Evolutionary conservation across 441 rosid genomes (phyloP).

Genomic region (Flueggea neowawraea): DNA sequence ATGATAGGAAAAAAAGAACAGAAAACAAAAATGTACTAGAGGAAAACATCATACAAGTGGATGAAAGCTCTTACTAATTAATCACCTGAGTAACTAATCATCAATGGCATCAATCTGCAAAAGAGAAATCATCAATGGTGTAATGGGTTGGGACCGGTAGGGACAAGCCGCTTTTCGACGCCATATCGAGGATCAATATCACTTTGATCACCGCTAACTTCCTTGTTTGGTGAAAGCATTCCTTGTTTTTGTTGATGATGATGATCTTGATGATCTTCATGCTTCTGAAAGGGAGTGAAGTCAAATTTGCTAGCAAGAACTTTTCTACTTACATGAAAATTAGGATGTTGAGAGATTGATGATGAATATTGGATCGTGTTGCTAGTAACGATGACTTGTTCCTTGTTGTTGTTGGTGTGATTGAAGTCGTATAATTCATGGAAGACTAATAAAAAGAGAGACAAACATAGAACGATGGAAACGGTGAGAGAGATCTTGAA

Average conservation of each 20-base stretch:
- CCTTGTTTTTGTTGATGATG: slow-evolving; percentile 14
- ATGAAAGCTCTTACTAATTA: slow-evolving; percentile 18
- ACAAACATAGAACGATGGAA: slow-evolving; percentile 48
- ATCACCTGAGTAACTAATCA: slow-evolving; percentile 13
- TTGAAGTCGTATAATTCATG: slow-evolving; percentile 38
- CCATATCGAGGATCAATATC: slow-evolving; percentile 85
- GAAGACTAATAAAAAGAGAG: slow-evolving; percentile 43
- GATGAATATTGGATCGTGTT: slow-evolving; percentile 8
- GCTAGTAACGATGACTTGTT: slow-evolving; percentile 2
- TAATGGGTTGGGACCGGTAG: slow-evolving; percentile 89
- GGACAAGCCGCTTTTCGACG: slow-evolving; percentile 82
- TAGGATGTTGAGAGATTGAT: slow-evolving; percentile 15
- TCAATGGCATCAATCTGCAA: slow-evolving; percentile 8
- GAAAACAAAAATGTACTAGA: background rate
- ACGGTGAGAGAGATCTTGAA: slow-evolving; percentile 37
- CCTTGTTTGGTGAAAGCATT: slow-evolving; percentile 9
- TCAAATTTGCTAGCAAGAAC: slow-evolving; percentile 47
- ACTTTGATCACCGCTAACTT: slow-evolving; percentile 11
- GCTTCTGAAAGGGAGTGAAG: slow-evolving; percentile 52
- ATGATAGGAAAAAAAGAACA: background rate
- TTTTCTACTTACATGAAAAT: slow-evolving; percentile 30
- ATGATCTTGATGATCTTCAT: slow-evolving; percentile 7
- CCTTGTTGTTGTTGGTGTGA: slow-evolving; percentile 16
- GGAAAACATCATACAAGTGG: slow-evolving; percentile 2
- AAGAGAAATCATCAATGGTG: slow-evolving; percentile 44